Evolutionary conservation across 768 basidiomycete species (phyloP), one percentile per base, ranked within the genome.

Genomic region (Lyophyllum decastes): DNA sequence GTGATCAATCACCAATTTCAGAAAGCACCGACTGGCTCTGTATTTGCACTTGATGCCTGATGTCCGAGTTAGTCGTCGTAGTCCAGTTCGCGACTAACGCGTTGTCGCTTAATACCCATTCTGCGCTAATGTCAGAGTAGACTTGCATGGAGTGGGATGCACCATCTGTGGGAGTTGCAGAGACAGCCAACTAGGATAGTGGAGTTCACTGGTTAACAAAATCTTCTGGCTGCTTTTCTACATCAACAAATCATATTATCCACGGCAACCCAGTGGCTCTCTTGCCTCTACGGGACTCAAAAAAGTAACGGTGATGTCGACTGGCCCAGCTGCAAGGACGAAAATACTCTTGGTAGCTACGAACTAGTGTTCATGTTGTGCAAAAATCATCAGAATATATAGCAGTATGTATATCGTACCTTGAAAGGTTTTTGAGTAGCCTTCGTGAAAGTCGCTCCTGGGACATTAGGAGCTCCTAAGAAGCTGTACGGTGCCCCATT

Each of bases 281-380:
- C 66, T 43, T 65, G 86, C 86, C 76, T 88, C 87, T 16, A 90
- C 82, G 5, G 87, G 87, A 59, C 86, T 88, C 35, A 88, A 70
- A 65, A 90, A 89, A 3, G 75, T 83, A 14, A 83, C 79, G 11
- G 83, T 83, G 33, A 89, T 60, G 60, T 87, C 84, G 16, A 90
- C 74, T 2, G 83, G 81, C 2, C 88, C 89, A 2, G 89, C 86
- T 2, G 78, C 79, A 51, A 89, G 66, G 4, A 82, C 78, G 60
- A 89, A 90, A 34, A 76, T 79, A 61, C 83, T 86, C 66, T 87
- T 85, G 0, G 86, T 88, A 2, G 86, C 77, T 2, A 88, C 89
- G 64, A 88, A 89, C 88, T n/a, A n/a, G n/a, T n/a, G n/a, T 88
- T 21, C 26, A 21, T 19, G 16, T 21, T 27, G 17, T 24, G n/a